phyloP scores from a whole-genome alignment of 768 basidiomycete genomes.

The Crassisporium funariophilum region DNA sequence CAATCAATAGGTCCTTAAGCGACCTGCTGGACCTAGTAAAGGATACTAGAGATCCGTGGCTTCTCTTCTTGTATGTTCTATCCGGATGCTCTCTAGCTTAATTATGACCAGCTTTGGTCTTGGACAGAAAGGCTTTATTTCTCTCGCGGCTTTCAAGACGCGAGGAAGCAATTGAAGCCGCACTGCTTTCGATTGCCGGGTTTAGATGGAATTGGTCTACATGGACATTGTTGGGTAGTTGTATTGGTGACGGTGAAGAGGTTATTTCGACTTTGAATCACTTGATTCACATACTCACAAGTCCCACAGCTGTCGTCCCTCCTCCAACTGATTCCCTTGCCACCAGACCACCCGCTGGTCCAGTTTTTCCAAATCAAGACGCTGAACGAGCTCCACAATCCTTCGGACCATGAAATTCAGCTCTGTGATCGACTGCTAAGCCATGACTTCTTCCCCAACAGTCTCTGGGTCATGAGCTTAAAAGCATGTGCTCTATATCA shows the following conservation, averaged over 20 bases:
- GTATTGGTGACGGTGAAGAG: slow-evolving; percentile 85
- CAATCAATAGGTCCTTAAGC: slow-evolving; percentile 60
- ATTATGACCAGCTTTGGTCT: slow-evolving; percentile 1
- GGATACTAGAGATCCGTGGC: slow-evolving; percentile 72
- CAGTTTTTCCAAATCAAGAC: slow-evolving; percentile 84
- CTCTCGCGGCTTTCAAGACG: slow-evolving; percentile 77
- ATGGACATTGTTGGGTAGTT: slow-evolving; percentile 83
- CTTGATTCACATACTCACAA: slow-evolving; percentile 15
- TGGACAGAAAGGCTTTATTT: slow-evolving; percentile 76
- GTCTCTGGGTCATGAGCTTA: slow-evolving; percentile 84
- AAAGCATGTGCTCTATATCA: slow-evolving; percentile 89
- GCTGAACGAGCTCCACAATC: slow-evolving; percentile 85
- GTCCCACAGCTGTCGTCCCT: slow-evolving; percentile 47
- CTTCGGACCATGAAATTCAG: slow-evolving; percentile 81
- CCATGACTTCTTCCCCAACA: slow-evolving; percentile 75
- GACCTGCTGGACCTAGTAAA: slow-evolving; percentile 63
- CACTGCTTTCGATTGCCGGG: slow-evolving; percentile 70
- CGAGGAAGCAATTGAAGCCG: slow-evolving; percentile 83
- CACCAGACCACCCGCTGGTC: slow-evolving; percentile 50
- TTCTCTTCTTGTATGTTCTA: slow-evolving; percentile 73
- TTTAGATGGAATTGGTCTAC: slow-evolving; percentile 95
- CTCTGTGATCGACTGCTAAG: slow-evolving; percentile 79
- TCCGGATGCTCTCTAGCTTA: slow-evolving; percentile 4
- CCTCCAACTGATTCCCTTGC: slow-evolving; percentile 49
- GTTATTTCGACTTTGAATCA: slow-evolving; percentile 39